Percentiles rank a stretch among this genome's conserved stretches.
Evolutionary conservation across 176 grass and related monocot genomes (phyloP).

Genomic region (Secale cereale): DNA sequence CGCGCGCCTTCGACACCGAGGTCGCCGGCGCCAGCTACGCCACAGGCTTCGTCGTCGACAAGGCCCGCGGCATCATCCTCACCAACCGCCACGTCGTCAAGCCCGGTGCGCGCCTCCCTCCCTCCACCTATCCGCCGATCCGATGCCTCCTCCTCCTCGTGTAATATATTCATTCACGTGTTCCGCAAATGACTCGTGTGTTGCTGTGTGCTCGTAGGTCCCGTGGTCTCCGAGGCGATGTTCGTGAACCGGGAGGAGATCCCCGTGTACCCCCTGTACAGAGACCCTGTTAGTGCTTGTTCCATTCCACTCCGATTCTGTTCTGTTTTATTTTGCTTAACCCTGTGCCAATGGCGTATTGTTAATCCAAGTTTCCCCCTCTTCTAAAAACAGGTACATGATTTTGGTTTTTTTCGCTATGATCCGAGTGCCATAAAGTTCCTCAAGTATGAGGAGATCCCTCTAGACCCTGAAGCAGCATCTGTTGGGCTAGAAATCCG

Average conservation of each 20-base stretch:
- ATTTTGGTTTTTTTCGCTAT: slow-evolving; percentile 99
- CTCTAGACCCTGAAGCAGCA: slow-evolving; percentile 82
- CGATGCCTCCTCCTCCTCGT: not conserved
- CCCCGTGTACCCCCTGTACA: slow-evolving; percentile 78
- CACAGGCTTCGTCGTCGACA: slow-evolving; percentile 98
- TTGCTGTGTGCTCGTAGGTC: slow-evolving; percentile 44
- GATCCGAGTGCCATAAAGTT: slow-evolving; percentile 96
- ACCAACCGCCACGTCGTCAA: slow-evolving; percentile 99
- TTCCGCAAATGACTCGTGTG: slow-evolving; percentile 1
- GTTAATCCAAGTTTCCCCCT: slow-evolving; percentile 10
- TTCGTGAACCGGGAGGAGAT: slow-evolving; percentile 98
- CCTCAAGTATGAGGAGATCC: slow-evolving; percentile 84
- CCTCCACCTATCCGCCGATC: not conserved
- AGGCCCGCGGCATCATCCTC: slow-evolving; percentile 82
- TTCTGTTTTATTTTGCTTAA: slow-evolving; percentile 4
- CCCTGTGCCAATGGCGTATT: slow-evolving; percentile 6
- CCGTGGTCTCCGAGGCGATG: slow-evolving; percentile 94
- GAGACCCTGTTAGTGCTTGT: slow-evolving; percentile 80
- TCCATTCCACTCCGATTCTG: not conserved
- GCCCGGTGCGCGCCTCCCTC: slow-evolving; percentile 42
- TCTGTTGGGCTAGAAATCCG: slow-evolving; percentile 96
- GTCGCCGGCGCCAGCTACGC: slow-evolving; percentile 90
- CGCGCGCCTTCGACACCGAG: slow-evolving; percentile 94
- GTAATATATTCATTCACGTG: not conserved
- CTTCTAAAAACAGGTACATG: slow-evolving; percentile 77